Conservation (phyloP, 352 stramenopile species). For the Aphanomyces astaci region DNA sequence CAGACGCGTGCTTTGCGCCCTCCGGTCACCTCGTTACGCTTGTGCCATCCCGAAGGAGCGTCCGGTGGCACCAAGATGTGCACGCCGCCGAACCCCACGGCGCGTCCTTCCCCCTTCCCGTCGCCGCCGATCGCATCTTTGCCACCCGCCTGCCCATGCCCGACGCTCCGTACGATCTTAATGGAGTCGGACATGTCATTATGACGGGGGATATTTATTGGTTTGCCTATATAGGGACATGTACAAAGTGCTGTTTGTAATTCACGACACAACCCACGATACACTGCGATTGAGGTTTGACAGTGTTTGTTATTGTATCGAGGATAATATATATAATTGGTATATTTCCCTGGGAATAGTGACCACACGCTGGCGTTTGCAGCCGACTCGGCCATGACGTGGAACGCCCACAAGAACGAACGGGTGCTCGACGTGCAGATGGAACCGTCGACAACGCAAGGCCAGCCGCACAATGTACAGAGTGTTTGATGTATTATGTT, state of each 20-base stretch:
- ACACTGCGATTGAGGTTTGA: slow-evolving; percentile 11
- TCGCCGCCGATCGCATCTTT: slow-evolving; percentile 41
- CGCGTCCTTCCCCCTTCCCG: slow-evolving; percentile 34
- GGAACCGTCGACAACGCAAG: slow-evolving; percentile 38
- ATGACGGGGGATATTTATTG: background rate
- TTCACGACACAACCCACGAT: background rate
- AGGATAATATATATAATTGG: no score
- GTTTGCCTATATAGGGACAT: background rate
- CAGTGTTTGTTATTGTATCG: background rate
- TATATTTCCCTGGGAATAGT: no score
- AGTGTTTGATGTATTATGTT: no score
- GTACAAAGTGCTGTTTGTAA: slow-evolving; percentile 12
- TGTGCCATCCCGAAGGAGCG: slow-evolving; percentile 37
- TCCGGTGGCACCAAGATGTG: slow-evolving; percentile 40
- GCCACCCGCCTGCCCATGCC: slow-evolving; percentile 35
- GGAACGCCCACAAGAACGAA: slow-evolving; percentile 35
- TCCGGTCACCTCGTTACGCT: slow-evolving; percentile 46
- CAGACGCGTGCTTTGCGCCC: slow-evolving; percentile 47
- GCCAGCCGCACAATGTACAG: slow-evolving; percentile 16
- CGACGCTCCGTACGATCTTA: background rate
- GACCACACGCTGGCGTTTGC: slow-evolving; percentile 16
- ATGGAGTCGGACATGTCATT: background rate
- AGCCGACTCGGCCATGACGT: slow-evolving; percentile 13
- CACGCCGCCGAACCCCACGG: slow-evolving; percentile 33
- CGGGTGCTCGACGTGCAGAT: slow-evolving; percentile 35